Evolutionary conservation across 371 early-diverging fungal species (phyloP), one percentile per base, ranked within the genome.

Genomic region (Mortierella polycephala): DNA sequence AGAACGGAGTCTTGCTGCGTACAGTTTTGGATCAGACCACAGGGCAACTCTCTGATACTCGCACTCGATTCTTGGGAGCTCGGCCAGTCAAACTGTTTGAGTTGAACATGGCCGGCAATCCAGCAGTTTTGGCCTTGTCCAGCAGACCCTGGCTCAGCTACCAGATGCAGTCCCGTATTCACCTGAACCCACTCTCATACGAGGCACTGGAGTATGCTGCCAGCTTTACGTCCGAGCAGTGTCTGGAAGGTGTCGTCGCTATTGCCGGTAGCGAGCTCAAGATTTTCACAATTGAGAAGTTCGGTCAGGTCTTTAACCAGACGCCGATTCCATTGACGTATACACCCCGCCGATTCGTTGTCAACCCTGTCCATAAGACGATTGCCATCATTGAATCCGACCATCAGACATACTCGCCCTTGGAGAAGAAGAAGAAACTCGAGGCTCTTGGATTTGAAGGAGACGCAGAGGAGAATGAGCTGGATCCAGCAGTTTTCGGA

Each of bases 311-410:
- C 13, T 95, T 96, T 69, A 95, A 96, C 81, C 94, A 95, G 71
- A 88, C 90, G 1, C 69, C 93, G 0, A 88, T 98, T 40, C 96
- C 95, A 20, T 86, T 98, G 53, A 89, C 87, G 21, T 95, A 93
- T 70, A 98, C 99, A 1, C 99, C 99, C 5, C 89, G 97, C 68
- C 87, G 90, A 10, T 92, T 97, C 62, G 87, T 88, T 8, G 85
- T 92, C 62, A 91, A 96, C 65, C 87, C 86, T 30, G 81, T 84
- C 6, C 88, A 92, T 47, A 92, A 90, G 57, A 88, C 92, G 44
- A 96, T 99, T 86, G 93, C 95, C 5, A 83, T 97, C 57, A 87
- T 95, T 57, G 98, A 98, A 82, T 82, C 93, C 18, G 98, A 99
- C 18, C 92, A 96, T 72, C 86, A 88, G 51, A 90, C 92, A 0